Evolutionary conservation across 2,329 filamentous ascomycete species (phyloP).

Genomic region (Coleophoma eucalyptorum): DNA sequence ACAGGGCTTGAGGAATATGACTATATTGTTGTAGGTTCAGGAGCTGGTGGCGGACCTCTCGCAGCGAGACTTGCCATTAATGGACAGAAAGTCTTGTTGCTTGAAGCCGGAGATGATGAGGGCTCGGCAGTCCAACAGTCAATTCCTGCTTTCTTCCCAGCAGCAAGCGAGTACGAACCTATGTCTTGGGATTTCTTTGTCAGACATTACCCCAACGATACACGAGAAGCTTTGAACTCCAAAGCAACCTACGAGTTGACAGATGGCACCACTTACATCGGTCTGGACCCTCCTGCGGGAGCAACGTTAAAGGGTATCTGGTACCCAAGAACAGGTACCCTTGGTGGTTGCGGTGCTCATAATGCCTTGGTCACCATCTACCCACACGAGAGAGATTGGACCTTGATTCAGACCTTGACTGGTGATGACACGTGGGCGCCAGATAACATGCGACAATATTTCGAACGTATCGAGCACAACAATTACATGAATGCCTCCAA

Average conservation of each 20-base stretch:
- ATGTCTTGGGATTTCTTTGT: slow-evolving; percentile 45
- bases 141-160: slow-evolving; percentile 44
- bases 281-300: slow-evolving; percentile 18
- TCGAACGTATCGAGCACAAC: slow-evolving; percentile 10
- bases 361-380: slow-evolving; percentile 19
- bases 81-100: slow-evolving; percentile 46
- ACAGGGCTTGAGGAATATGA: slow-evolving; percentile 34
- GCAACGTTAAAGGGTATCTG: slow-evolving; percentile 20
- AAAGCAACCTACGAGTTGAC: slow-evolving; percentile 30
- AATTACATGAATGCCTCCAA: slow-evolving; percentile 6
- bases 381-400: slow-evolving; percentile 18
- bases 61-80: slow-evolving; percentile 46
- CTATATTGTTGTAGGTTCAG: slow-evolving; percentile 51
- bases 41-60: slow-evolving; percentile 45
- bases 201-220: slow-evolving; percentile 14
- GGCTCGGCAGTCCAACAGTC: slow-evolving; percentile 34
- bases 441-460: slow-evolving; percentile 18
- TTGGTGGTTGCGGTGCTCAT: slow-evolving; percentile 25
- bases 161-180: slow-evolving; percentile 41
- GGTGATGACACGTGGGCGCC: slow-evolving; percentile 19
- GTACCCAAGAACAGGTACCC: slow-evolving; percentile 25
- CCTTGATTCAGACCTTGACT: slow-evolving; percentile 14
- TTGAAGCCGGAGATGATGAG: slow-evolving; percentile 51
- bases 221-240: slow-evolving; percentile 7
- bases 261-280: slow-evolving; percentile 16